Evolutionary conservation across 2,329 filamentous ascomycete genomes (phyloP).

Genomic region (Fusarium nanum): DNA sequence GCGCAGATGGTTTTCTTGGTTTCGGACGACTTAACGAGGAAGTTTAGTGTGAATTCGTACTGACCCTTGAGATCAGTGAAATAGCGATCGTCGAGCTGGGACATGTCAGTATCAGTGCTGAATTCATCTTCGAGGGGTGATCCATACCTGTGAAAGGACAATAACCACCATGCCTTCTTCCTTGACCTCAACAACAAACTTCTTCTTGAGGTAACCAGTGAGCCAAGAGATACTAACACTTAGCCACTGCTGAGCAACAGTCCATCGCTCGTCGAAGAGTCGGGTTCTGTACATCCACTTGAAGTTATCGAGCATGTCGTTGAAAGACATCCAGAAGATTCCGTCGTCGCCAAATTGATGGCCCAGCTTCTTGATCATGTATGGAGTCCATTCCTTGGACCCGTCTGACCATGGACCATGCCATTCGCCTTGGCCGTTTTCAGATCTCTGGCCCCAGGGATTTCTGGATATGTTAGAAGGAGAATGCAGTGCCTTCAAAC

Average conservation of each 20-base stretch:
- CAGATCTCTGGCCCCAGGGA: slow-evolving; percentile 72
- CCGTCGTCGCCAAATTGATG: slow-evolving; percentile 78
- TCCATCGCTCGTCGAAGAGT: slow-evolving; percentile 60
- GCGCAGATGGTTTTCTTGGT: slow-evolving; percentile 38
- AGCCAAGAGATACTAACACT: slow-evolving; percentile 58
- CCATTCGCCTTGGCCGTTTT: slow-evolving; percentile 67
- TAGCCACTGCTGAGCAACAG: slow-evolving; percentile 59
- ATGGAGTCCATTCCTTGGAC: slow-evolving; percentile 77
- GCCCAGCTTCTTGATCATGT: slow-evolving; percentile 74
- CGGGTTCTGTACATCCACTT: slow-evolving; percentile 58
- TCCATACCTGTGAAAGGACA: slow-evolving; percentile 54
- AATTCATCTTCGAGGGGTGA: not conserved
- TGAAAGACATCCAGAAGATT: slow-evolving; percentile 60
- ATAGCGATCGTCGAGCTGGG: slow-evolving; percentile 59
- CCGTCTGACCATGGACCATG: slow-evolving; percentile 79
- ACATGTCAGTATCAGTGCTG: slow-evolving; percentile 14
- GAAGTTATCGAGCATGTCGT: slow-evolving; percentile 59
- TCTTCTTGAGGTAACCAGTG: slow-evolving; percentile 58
- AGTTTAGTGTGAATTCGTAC: slow-evolving; percentile 57
- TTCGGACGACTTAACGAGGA: slow-evolving; percentile 51
- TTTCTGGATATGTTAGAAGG: slow-evolving; percentile 61
- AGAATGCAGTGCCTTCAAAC: not conserved
- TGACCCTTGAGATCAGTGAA: slow-evolving; percentile 59
- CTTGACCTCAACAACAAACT: slow-evolving; percentile 57
- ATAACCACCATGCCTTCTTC: slow-evolving; percentile 57